Evolutionary conservation across 2,329 filamentous ascomycete genomes (phyloP), one percentile per base, ranked within the genome.

Genomic region (Phaeosphaeria sp.): DNA sequence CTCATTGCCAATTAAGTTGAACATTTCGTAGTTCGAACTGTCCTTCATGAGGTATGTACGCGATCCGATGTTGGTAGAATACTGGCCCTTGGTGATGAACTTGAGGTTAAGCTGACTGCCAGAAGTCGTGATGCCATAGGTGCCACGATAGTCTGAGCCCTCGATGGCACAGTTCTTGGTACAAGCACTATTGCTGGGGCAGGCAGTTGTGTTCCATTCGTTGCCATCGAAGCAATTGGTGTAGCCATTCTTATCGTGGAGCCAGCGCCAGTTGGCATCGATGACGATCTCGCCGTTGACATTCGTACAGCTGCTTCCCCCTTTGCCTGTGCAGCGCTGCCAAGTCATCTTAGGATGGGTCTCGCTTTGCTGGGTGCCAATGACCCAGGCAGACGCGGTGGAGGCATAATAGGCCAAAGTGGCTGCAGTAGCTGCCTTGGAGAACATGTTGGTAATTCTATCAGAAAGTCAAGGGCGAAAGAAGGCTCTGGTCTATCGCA

Each of bases 61-160:
- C 13, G 71, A 72, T 3, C 75, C 74, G 44, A 78, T 65, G 54
- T 78, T 78, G 21, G 69, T 74, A 4, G 67, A 74, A 65, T 79
- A 79, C 21, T 68, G 58, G 60, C 78, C 76, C 61, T 82, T 77
- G 48, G 83, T 86, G 55, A 86, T 81, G 59, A 87, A 86, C 69
- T 82, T 82, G 60, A 87, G 78, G 60, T 76, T 83, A 58, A 87
- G 76, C 53, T 79, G 72, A 63, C 77, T 79, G 59, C 81, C 82
- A 63, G 76, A 81, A 43, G 84, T 78, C 18, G 79, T 82, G 60
- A 85, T 80, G 54, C 85, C 75, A 39, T 78, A 77, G 13, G 36
- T 58, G 22, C 58, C 58, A 25, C 62, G 46, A 54, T 78, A 78
- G 56, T 78, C 73, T 25, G 72, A 74, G 30, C 75, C 75, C 36